Base-by-base conservation (phyloP, 2,329 filamentous ascomycete genomes). In the Verticillium albo-atrum region DNA sequence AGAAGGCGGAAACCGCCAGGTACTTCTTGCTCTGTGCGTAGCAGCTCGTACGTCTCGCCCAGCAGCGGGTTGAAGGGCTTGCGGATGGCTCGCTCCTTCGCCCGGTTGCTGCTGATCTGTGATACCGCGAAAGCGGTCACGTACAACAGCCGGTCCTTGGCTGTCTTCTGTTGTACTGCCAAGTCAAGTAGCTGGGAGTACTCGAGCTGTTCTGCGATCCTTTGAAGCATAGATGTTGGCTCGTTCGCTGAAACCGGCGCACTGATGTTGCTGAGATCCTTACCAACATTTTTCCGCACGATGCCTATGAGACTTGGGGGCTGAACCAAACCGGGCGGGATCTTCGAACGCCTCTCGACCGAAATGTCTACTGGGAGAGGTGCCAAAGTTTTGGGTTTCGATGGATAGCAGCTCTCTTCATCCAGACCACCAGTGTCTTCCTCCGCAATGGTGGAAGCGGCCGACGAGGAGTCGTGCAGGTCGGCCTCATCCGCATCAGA, bases 201-300 rank as follows among this genome's bases (percentile, higher is more conserved):
- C 72, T 99, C 95, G 54, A 98, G 75, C 68, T 94, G 90, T 74
- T 99, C 95, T 0, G 94, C 90, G 4, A 93, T 83, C 62, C 94
- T 89, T 72, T 99, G 95, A 5, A 98, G 80, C 12, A 96, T 77
- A 0, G 94, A 97, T 1, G 88, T 85, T 0, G 95, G 95, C 71
- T 99, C 95, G 73, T 99, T 99, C 26, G 94, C 89, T 4, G 94
- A 96, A 1, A 97, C 95, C 0, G 95, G 95, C 94, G 98, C 98
- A 54, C 92, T 93, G 65, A 99, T 96, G 3, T 92, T 96, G 61
- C 92, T 97, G 55, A 99, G 80, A 74, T 99, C 95, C 74, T 99
- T 99, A 70, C 95, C 95, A 10, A 98, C 95, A 67, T 99, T 99
- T 75, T 98, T 99, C 66, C 95, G 88, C 32, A 98, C 82, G 72